These are phyloP conservation scores for Neospermospora avenae DNA, from an alignment of 2,329 filamentous ascomycete genomes.

Conservation along the genomic window DNA sequence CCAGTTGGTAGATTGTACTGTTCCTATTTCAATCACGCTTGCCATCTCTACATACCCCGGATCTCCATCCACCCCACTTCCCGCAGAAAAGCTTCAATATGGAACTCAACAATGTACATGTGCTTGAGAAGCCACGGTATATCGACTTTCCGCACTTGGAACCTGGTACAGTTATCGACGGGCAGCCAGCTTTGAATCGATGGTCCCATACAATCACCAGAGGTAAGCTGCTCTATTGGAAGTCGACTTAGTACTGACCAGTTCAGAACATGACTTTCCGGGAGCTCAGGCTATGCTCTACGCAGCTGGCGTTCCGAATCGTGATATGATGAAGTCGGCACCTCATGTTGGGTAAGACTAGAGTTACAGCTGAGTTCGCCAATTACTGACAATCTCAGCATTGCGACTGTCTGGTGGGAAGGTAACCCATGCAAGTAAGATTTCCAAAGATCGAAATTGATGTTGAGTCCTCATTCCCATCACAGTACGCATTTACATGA, in stretches of 20 bases:
- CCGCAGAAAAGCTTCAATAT: constrained; percentile 18
- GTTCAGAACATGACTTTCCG: constrained; percentile 44
- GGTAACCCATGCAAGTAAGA: constrained; percentile 91
- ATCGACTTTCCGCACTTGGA: constrained; percentile 33
- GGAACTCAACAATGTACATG: constrained; percentile 23
- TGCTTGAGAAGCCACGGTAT: constrained; percentile 31
- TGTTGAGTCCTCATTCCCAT: constrained; percentile 13
- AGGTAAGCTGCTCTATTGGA: constrained; percentile 10
- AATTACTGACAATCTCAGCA: neutral
- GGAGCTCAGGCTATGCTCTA: constrained; percentile 90
- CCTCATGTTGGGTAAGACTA: constrained; percentile 73
- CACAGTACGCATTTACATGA: constrained; percentile 67
- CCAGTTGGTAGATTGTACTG: neutral
- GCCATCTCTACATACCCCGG: neutral
- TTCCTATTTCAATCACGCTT: neutral
- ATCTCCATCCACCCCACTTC: neutral
- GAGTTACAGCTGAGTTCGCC: neutral
- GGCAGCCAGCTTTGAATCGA: constrained; percentile 70
- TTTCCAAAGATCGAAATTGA: constrained; percentile 9
- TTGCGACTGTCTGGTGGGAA: constrained; percentile 59
- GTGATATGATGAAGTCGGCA: constrained; percentile 81
- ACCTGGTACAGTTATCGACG: constrained; percentile 41
- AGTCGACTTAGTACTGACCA: neutral
- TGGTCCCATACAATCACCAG: constrained; percentile 81
- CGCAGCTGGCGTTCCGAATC: constrained; percentile 81